phyloP scores from a whole-genome alignment of 768 basidiomycete genomes.

The Podaxis sp. region DNA sequence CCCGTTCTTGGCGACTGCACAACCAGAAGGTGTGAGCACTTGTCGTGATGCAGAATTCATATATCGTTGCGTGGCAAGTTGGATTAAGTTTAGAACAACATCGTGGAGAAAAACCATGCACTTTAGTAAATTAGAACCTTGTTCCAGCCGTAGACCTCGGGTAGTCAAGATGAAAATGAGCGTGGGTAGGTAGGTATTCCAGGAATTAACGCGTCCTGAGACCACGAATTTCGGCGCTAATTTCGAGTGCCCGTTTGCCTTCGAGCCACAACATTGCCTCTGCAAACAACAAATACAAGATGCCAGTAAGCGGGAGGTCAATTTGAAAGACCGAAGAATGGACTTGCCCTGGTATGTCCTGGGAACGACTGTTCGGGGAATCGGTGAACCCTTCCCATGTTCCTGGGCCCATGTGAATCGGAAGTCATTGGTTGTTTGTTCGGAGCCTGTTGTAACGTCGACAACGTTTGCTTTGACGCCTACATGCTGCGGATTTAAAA shows the following conservation, averaged over 20 bases:
- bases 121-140: not conserved
- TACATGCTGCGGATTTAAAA: constrained; percentile 45
- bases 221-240: constrained; percentile 58
- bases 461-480: constrained; percentile 71
- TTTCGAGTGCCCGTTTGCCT: constrained; percentile 64
- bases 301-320: not conserved
- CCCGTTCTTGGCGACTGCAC: too few species aligned
- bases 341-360: constrained; percentile 63
- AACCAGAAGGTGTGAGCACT: too few species aligned
- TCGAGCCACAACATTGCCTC: constrained; percentile 88
- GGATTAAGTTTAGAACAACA: too few species aligned
- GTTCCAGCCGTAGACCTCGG: not conserved
- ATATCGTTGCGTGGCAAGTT: too few species aligned
- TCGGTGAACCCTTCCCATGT: constrained; percentile 25
- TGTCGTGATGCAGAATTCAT: too few species aligned
- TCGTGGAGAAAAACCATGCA: too few species aligned
- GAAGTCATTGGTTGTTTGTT: constrained; percentile 72
- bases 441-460: constrained; percentile 57
- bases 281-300: constrained; percentile 24
- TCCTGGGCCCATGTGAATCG: constrained; percentile 67
- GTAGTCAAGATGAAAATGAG: not conserved
- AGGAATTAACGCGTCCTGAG: constrained; percentile 1
- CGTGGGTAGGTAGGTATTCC: not conserved
- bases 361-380: constrained; percentile 50
- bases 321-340: not conserved